Percentiles rank a stretch among this genome's conserved stretches.
Evolutionary conservation across 306 rosid species (phyloP).

Genomic region (Amphicarpaea edgeworthii): DNA sequence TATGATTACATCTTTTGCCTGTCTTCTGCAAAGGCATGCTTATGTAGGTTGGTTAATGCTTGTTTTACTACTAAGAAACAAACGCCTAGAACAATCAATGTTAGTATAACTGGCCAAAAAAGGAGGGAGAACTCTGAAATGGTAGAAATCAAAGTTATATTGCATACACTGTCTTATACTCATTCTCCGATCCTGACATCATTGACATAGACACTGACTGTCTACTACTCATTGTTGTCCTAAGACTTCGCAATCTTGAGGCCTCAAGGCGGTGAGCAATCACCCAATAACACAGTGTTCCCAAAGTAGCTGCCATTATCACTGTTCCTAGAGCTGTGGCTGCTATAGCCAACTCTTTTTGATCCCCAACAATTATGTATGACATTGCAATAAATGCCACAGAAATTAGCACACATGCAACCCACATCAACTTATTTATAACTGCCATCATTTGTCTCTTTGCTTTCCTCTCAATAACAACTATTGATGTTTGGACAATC

Average conservation of each 20-base stretch:
- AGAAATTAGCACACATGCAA: constrained; percentile 77
- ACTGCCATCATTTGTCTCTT: constrained; percentile 73
- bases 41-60: not conserved
- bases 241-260: constrained; percentile 60
- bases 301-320: constrained; percentile 77
- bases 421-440: constrained; percentile 88
- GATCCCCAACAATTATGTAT: constrained; percentile 72
- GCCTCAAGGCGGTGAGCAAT: constrained; percentile 65
- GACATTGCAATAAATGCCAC: constrained; percentile 84
- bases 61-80: constrained; percentile 32
- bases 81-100: constrained; percentile 26
- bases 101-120: constrained; percentile 1
- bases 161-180: constrained; percentile 73
- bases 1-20: constrained; percentile 40
- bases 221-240: constrained; percentile 65
- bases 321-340: constrained; percentile 75
- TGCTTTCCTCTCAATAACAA: constrained; percentile 68
- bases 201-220: constrained; percentile 60
- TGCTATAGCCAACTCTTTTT: constrained; percentile 66
- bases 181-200: constrained; percentile 68
- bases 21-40: constrained; percentile 34
- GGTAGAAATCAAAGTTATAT: constrained; percentile 50
- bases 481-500: constrained; percentile 83
- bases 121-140: not conserved
- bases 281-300: constrained; percentile 79